Conservation (phyloP, 768 basidiomycete species). For the Termitomyces sp. region DNA sequence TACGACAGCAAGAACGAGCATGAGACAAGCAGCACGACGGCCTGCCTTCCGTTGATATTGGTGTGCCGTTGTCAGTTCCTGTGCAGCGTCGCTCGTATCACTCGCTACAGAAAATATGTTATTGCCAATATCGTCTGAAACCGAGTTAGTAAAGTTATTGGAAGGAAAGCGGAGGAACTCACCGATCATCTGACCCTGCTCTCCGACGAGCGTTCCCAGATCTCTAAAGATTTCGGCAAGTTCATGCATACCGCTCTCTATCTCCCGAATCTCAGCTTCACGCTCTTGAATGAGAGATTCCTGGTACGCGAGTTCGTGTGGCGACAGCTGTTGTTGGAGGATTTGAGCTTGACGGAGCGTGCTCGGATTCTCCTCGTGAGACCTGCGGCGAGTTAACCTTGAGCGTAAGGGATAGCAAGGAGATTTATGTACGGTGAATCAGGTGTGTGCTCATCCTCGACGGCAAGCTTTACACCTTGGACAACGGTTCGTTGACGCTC, state of each 20-base stretch:
- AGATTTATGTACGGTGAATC: slow-evolving; percentile 25
- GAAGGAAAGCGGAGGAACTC: slow-evolving; percentile 25
- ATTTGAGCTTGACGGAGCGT: slow-evolving; percentile 70
- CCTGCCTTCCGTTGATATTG: slow-evolving; percentile 96
- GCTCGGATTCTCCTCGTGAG: slow-evolving; percentile 40
- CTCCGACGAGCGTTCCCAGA: slow-evolving; percentile 88
- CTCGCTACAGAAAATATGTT: slow-evolving; percentile 86
- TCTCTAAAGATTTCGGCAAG: slow-evolving; percentile 95
- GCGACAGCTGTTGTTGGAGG: slow-evolving; percentile 73
- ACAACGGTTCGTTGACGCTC: slow-evolving; percentile 90
- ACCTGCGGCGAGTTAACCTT: slow-evolving; percentile 23
- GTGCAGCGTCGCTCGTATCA: slow-evolving; percentile 79
- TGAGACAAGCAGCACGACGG: slow-evolving; percentile 82
- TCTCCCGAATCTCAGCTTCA: slow-evolving; percentile 92
- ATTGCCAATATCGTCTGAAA: slow-evolving; percentile 88
- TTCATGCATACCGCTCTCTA: slow-evolving; percentile 96
- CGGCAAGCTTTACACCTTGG: slow-evolving; percentile 78
- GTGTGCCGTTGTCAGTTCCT: slow-evolving; percentile 85
- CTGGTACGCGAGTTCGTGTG: slow-evolving; percentile 92
- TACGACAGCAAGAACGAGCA: slow-evolving; percentile 85
- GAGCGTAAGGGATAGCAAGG: neutral
- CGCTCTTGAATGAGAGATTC: slow-evolving; percentile 94
- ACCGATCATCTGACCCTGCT: slow-evolving; percentile 97
- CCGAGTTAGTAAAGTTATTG: neutral
- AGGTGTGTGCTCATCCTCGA: slow-evolving; percentile 64